Conservation (phyloP, 106 monocot species). For the Phalaenopsis aphrodite region DNA sequence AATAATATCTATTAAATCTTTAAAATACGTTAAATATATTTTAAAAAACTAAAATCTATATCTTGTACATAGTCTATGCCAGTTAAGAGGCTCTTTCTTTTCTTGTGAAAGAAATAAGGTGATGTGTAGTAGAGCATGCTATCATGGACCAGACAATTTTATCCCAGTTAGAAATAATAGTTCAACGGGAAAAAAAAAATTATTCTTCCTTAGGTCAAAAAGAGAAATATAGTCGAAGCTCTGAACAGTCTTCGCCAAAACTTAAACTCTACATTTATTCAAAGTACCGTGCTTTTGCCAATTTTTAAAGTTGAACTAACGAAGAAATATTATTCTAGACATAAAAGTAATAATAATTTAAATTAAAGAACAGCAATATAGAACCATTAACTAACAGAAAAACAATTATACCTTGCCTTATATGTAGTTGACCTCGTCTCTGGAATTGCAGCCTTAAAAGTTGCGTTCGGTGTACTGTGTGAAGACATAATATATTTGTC, state of each 20-base stretch:
- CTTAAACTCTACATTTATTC: neutral
- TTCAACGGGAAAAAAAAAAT: neutral
- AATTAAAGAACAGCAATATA: neutral
- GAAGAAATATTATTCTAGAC: neutral
- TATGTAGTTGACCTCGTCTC: constrained; percentile 21
- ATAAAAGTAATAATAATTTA: neutral
- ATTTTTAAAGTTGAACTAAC: neutral
- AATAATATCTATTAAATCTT: too few relatives aligned
- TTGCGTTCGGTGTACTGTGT: constrained; percentile 12
- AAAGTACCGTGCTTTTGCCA: neutral
- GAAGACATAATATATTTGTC: constrained; percentile 29
- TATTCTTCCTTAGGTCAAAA: neutral
- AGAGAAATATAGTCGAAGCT: neutral
- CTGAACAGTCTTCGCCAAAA: neutral
- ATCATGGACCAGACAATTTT: neutral
- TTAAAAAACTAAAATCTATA: neutral
- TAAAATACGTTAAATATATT: too few relatives aligned
- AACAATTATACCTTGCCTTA: constrained; percentile 31
- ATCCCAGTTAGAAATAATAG: neutral
- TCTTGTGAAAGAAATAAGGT: neutral
- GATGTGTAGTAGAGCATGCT: neutral
- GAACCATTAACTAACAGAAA: neutral
- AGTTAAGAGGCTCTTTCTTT: neutral
- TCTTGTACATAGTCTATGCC: neutral
- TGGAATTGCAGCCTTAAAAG: neutral